A percentile compares a stretch with the other conserved stretches of the same genome.
These are phyloP conservation scores for Yamadazyma taylorii DNA, from an alignment of 1,139 yeast species.

Conservation along the genomic window DNA sequence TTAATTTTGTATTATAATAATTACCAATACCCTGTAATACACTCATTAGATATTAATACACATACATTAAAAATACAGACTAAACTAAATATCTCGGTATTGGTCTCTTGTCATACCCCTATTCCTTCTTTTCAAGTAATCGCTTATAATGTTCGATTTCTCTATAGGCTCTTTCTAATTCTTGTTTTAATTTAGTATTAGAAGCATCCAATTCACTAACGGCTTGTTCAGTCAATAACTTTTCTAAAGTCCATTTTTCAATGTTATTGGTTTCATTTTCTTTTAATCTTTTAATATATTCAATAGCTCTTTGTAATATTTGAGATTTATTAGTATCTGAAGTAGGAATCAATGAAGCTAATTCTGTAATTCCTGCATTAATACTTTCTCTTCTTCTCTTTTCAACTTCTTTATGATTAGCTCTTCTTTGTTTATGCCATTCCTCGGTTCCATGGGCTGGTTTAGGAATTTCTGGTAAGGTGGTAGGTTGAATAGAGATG, in stretches of 20 bases:
- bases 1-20: not conserved
- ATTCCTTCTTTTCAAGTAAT: slow-evolving; percentile 25
- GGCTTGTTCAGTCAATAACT: slow-evolving; percentile 87
- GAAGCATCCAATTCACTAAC: slow-evolving; percentile 48
- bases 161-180: slow-evolving; percentile 79
- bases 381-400: slow-evolving; percentile 93
- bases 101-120: too few species aligned
- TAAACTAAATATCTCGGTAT: too few species aligned
- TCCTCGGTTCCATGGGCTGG: slow-evolving; percentile 74
- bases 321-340: slow-evolving; percentile 92
- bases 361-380: slow-evolving; percentile 82
- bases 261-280: slow-evolving; percentile 84
- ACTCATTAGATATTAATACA: not conserved
- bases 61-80: not conserved
- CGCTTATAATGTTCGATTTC: slow-evolving; percentile 85
- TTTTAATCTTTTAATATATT: slow-evolving; percentile 82
- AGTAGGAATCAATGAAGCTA: slow-evolving; percentile 81
- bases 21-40: not conserved
- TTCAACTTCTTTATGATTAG: slow-evolving; percentile 96
- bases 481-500: slow-evolving; percentile 32
- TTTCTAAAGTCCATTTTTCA: slow-evolving; percentile 93
- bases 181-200: slow-evolving; percentile 27
- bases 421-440: slow-evolving; percentile 83
- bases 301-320: slow-evolving; percentile 83
- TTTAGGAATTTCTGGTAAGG: slow-evolving; percentile 38